Evolutionary conservation across 306 rosid species (phyloP).

Genomic region (Trichosanthes cucumerina): DNA sequence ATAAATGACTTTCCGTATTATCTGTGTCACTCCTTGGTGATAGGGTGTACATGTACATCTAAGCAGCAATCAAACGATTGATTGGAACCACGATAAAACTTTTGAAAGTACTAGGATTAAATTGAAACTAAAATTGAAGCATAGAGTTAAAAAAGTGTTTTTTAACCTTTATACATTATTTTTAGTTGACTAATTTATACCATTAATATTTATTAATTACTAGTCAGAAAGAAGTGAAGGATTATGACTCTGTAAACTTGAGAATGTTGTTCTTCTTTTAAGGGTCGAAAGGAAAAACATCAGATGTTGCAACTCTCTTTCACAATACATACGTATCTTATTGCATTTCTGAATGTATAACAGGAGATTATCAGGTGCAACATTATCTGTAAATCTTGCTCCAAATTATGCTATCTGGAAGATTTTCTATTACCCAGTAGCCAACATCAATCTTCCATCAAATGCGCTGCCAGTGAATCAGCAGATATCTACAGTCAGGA

Average conservation of each 20-base stretch:
- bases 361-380: slow-evolving; percentile 38
- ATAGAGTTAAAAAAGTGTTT: background rate
- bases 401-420: slow-evolving; percentile 22
- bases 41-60: background rate
- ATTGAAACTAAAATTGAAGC: background rate
- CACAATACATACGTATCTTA: background rate
- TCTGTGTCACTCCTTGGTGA: background rate
- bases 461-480: slow-evolving; percentile 16
- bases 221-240: background rate
- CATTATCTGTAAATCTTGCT: slow-evolving; percentile 18
- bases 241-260: background rate
- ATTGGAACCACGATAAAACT: background rate
- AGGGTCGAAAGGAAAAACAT: background rate
- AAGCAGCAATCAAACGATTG: background rate
- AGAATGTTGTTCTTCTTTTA: background rate
- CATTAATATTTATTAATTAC: background rate
- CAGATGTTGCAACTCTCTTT: background rate
- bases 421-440: slow-evolving; percentile 24
- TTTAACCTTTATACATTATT: background rate
- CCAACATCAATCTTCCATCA: slow-evolving; percentile 15
- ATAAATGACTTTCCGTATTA: background rate
- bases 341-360: slow-evolving; percentile 14
- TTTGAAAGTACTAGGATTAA: no score
- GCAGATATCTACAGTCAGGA: slow-evolving; percentile 20
- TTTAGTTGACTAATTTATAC: background rate